phyloP scores from a whole-genome alignment of 371 early-diverging fungal genomes.

The Apophysomyces variabilis region DNA sequence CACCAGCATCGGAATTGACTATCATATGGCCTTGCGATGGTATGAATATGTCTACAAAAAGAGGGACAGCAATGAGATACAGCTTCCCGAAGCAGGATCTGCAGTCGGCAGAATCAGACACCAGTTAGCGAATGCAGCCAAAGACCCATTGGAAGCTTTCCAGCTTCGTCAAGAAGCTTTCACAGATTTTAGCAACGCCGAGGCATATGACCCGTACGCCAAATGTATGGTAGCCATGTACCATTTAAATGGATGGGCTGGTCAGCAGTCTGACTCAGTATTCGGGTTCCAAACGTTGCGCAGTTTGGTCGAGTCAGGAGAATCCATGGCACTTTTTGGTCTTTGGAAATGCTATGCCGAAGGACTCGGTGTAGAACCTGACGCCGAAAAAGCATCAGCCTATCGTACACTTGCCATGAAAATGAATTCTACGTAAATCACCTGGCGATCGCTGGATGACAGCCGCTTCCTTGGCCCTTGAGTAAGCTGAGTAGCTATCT shows the following conservation, averaged over 20 bases:
- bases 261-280: neutral
- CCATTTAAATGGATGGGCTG: too few relatives aligned
- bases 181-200: conserved; percentile 16
- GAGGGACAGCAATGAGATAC: too few relatives aligned
- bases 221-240: neutral
- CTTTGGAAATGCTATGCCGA: conserved; percentile 30
- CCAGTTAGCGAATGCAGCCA: neutral
- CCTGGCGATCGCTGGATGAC: too few relatives aligned
- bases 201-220: conserved; percentile 10
- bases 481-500: too few relatives aligned
- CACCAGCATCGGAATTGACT: too few relatives aligned
- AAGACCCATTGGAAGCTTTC: neutral
- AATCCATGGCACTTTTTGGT: conserved; percentile 17
- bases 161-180: conserved; percentile 20
- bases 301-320: neutral
- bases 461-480: too few relatives aligned
- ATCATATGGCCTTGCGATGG: too few relatives aligned
- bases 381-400: conserved; percentile 15
- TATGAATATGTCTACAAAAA: too few relatives aligned
- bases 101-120: too few relatives aligned
- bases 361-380: conserved; percentile 24
- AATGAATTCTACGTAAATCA: neutral
- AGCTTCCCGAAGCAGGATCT: too few relatives aligned
- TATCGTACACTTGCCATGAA: conserved; percentile 13
- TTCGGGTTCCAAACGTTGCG: too few relatives aligned